Base-by-base conservation (phyloP, 2,329 filamentous ascomycete species). In the Knufia fluminis region DNA sequence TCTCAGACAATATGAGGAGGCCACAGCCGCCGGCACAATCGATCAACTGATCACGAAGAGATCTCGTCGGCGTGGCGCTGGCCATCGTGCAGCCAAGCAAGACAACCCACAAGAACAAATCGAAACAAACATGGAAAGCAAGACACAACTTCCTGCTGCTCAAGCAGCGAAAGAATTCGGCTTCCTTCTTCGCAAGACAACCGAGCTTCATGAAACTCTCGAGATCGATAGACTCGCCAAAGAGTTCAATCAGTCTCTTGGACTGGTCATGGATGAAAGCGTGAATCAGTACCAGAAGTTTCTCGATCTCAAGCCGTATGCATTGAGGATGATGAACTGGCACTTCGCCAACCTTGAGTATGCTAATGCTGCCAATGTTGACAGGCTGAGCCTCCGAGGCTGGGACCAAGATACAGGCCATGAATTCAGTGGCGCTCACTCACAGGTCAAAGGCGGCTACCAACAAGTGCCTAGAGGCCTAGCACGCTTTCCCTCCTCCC, bases 381-480 rank as follows among this genome's bases (percentile, higher is more conserved):
- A 85, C 56, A 84, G 85, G 54, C 77, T 98, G 16, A 97, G 91
- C 65, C 78, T 98, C 12, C 81, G 83, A 6, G 83, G 90, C 0
- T 97, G 94, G 87, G 94, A 98, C 66, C 89, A 98, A 60, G 94
- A 98, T 62, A 89, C 90, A 44, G 92, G 92, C 0, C 96, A 98
- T 60, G 92, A 98, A 63, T 98, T 94, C 71, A 90, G 96, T 65
- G 92, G 92, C 4, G 83, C 86, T 54, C 94, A 98, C 64, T 88
- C 87, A 1, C 91, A 96, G 77, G 81, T 98, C 2, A 77, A 94
- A 22, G 92, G 94, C 35, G 92, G 92, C 1, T 98, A 97, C 62
- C 89, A 94, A 59, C 88, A 90, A 61, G 80, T 98, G 39, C 86
- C 91, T n/a, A 82, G 87, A 57, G 92, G 90, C 2, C 70, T 98